Base-by-base conservation (phyloP, 176 grass and related monocot genomes). In the Cenchrus americanus region DNA sequence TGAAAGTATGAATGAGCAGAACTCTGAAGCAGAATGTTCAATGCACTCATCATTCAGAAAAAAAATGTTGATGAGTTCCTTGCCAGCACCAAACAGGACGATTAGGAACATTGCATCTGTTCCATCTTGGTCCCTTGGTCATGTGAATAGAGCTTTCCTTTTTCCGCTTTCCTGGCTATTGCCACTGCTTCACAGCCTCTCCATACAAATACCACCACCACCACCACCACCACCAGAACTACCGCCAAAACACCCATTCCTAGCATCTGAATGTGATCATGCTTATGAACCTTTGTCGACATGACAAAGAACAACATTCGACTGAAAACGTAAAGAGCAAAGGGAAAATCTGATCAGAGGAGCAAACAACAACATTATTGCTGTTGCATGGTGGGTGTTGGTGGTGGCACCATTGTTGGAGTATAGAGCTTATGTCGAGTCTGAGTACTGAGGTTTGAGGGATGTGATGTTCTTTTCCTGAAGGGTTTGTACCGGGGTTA, bases 1-100 rank as follows among this genome's bases (percentile, higher is more conserved):
- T 43, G 70, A 89, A 72, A 78, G 75, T 80, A 84, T 80, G 87
- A 77, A 87, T 64, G 89, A 88, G 75, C 91, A 82, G 44, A 83
- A 81, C 27, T 52, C 62, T 83, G 68, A 82, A 83, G 79, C 79
- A 86, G 67, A 83, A 73, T 32, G 84, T 69, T 64, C 52, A 73
- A n/a, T 77, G 8, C 26, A 79, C 27, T 86, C 73, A 50, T 78
- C 73, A 43, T 61, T 83, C 59, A 73, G 54, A 76, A 21, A 30
- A n/a, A 66, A 66, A 77, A 82, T 3, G 4, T 37, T 14, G 49
- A 83, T 37, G 57, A 83, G 67, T 79, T 73, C 42, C 73, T 79
- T 73, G 66, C 78, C 24, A 55, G 47, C 24, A 80, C 69, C 52
- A 68, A 34, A 62, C 67, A 67, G 78, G 69, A 52, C 61, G 50